These are phyloP conservation scores for Sphagnum fallax DNA, from an alignment of 228 moss, liverwort and hornwort species.

Conservation along the genomic window DNA sequence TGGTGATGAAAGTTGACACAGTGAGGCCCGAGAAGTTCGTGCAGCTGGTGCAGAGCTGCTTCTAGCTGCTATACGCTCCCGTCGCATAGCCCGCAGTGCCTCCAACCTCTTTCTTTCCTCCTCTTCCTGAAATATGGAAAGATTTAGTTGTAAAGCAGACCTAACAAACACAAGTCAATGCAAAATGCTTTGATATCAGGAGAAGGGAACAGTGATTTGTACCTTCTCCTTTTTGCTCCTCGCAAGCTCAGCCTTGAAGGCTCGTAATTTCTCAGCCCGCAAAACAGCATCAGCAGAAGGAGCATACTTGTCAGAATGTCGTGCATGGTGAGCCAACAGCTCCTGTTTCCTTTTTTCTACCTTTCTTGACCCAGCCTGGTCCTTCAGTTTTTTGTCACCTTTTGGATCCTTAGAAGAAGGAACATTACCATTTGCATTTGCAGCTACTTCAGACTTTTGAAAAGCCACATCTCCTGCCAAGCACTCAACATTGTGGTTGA, in stretches of 20 bases:
- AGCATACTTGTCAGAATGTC: conserved; percentile 32
- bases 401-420: conserved; percentile 61
- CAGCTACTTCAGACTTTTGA: conserved; percentile 24
- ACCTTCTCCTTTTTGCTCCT: conserved; percentile 68
- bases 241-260: conserved; percentile 50
- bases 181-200: too few relatives aligned
- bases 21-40: conserved; percentile 53
- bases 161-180: too few relatives aligned
- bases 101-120: conserved; percentile 61
- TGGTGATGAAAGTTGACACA: conserved; percentile 35
- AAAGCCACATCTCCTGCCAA: conserved; percentile 32
- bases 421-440: conserved; percentile 4
- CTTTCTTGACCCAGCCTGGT: conserved; percentile 79
- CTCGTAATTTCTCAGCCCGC: conserved; percentile 55
- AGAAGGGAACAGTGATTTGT: background rate
- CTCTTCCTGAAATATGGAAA: conserved; percentile 28
- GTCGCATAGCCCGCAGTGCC: conserved; percentile 38
- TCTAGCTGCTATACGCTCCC: conserved; percentile 60
- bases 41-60: conserved; percentile 30
- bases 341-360: conserved; percentile 85
- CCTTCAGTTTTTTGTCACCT: conserved; percentile 70
- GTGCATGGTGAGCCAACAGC: conserved; percentile 71
- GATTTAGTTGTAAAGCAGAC: too few relatives aligned
- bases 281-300: conserved; percentile 49
- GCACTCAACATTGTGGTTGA: conserved; percentile 29